Evolutionary conservation across 495 filamentous ascomycete genomes (phyloP), one percentile per base, ranked within the genome.

Genomic region (Hypoxylon subgilvum): DNA sequence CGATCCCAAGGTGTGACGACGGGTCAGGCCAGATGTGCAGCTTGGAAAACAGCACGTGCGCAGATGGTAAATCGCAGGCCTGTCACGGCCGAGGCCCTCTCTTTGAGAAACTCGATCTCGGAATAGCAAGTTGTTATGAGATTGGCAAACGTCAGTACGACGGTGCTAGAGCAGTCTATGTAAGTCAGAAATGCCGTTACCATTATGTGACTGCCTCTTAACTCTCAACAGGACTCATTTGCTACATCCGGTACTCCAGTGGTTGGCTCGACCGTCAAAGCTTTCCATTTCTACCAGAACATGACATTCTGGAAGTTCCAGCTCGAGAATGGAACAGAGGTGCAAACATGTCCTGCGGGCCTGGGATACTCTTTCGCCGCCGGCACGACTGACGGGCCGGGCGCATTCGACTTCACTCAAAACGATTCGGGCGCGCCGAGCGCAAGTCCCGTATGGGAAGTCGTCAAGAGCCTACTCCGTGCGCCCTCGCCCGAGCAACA

Each of bases 281-380:
- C 85, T 1, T 83, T 88, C 72, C 86, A 91, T 66, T 81, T 84
- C 27, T 90, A 82, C 65, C 79, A 87, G n/a, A 79, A 91, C 61
- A 84, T 84, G 81, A 47, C 49, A 16, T 82, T 72, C 67, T 81
- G 69, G 62, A 71, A 72, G 3, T 96, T 97, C 66, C 73, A 79
- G 14, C 84, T 92, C 8, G 79, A 87, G 3, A 91, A 96, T 66
- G 89, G 88, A 36, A 88, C 86, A 14, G 75, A 69, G 2, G 83
- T 89, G 12, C 84, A 78, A 56, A 96, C 93, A 4, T 97, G 94
- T 68, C 86, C 91, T 25, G 93, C 94, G 2, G 94, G 90, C 0
- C 76, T 98, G n/a, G 94, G 94, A 39, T 91, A 91, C 58, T 89
- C 87, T 6, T 98, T 98, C 72, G 94, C 94, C 13, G 94, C 88